phyloP scores from a whole-genome alignment of 2,329 filamentous ascomycete species.

The Colletotrichum paranaense region DNA sequence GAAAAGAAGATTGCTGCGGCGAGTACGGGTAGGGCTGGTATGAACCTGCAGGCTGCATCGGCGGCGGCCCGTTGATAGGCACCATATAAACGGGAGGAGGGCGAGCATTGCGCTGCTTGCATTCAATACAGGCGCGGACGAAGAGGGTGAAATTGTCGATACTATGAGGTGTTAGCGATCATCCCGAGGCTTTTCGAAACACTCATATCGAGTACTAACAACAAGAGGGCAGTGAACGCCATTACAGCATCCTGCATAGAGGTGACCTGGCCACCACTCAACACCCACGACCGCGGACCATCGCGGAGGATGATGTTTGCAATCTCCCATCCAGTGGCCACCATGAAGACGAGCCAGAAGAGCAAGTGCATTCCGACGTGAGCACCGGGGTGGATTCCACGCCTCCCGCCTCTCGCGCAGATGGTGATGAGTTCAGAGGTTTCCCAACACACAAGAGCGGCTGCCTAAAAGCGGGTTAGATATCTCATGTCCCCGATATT shows the following conservation, averaged over 20 bases:
- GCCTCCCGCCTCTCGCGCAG: conserved; percentile 44
- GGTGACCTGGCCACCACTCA: neutral
- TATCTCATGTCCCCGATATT: neutral
- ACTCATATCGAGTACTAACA: conserved; percentile 10
- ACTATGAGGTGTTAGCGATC: neutral
- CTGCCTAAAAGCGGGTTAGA: conserved; percentile 43
- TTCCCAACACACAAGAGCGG: conserved; percentile 49
- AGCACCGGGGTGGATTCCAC: conserved; percentile 55
- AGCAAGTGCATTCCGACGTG: conserved; percentile 56
- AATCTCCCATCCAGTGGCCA: conserved; percentile 41
- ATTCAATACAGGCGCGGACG: conserved; percentile 52
- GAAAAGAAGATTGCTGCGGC: neutral
- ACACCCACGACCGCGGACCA: conserved; percentile 4
- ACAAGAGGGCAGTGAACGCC: conserved; percentile 36
- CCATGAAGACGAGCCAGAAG: conserved; percentile 50
- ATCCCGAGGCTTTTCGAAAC: neutral
- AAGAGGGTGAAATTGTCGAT: conserved; percentile 53
- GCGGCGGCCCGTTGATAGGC: neutral
- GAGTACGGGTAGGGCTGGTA: conserved; percentile 7
- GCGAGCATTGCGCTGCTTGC: conserved; percentile 42
- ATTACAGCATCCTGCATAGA: conserved; percentile 35
- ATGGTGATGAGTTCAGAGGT: conserved; percentile 51
- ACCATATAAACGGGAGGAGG: conserved; percentile 24
- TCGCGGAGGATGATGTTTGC: conserved; percentile 23
- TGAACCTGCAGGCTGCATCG: conserved; percentile 3